A percentile compares a stretch with the other conserved stretches of the same genome.
phyloP scores from a whole-genome alignment of 495 filamentous ascomycete species.

The Polyplosphaeria fusca region DNA sequence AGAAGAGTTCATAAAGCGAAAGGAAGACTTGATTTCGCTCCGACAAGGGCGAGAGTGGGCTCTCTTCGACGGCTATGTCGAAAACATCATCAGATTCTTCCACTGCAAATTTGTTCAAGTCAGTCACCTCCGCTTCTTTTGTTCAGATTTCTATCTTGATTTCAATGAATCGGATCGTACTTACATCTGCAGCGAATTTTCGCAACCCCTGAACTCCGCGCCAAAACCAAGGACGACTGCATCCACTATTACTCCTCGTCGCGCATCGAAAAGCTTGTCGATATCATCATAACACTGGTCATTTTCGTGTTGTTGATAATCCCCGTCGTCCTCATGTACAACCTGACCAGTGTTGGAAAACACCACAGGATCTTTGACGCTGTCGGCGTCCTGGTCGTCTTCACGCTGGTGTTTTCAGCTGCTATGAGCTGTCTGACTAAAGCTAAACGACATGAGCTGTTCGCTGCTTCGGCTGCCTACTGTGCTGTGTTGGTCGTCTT shows the following conservation, averaged over 20 bases:
- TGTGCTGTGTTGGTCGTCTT: slow-evolving; percentile 38
- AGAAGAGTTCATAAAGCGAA: slow-evolving; percentile 39
- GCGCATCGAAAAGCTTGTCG: slow-evolving; percentile 40
- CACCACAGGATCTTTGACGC: slow-evolving; percentile 25
- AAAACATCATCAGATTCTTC: slow-evolving; percentile 33
- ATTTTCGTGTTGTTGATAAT: slow-evolving; percentile 44
- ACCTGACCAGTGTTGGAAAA: slow-evolving; percentile 30
- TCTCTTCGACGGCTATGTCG: slow-evolving; percentile 43
- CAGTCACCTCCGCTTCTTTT: slow-evolving; percentile 1
- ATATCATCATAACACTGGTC: slow-evolving; percentile 29
- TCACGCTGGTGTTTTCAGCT: slow-evolving; percentile 40
- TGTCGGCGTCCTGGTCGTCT: slow-evolving; percentile 29
- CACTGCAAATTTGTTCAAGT: slow-evolving; percentile 36
- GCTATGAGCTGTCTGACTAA: slow-evolving; percentile 41
- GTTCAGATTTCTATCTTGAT: not conserved
- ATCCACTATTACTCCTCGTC: slow-evolving; percentile 43
- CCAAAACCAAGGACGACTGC: slow-evolving; percentile 36
- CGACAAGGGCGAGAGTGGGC: slow-evolving; percentile 42
- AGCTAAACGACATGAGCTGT: slow-evolving; percentile 44
- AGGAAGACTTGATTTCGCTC: slow-evolving; percentile 46
- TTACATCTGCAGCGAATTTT: slow-evolving; percentile 32
- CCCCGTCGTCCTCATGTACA: slow-evolving; percentile 43
- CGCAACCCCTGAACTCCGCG: slow-evolving; percentile 38
- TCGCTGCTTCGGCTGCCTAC: slow-evolving; percentile 44
- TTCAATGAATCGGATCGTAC: not conserved